phyloP scores from a whole-genome alignment of 257 asterid genomes.

The Solanum chmielewskii region DNA sequence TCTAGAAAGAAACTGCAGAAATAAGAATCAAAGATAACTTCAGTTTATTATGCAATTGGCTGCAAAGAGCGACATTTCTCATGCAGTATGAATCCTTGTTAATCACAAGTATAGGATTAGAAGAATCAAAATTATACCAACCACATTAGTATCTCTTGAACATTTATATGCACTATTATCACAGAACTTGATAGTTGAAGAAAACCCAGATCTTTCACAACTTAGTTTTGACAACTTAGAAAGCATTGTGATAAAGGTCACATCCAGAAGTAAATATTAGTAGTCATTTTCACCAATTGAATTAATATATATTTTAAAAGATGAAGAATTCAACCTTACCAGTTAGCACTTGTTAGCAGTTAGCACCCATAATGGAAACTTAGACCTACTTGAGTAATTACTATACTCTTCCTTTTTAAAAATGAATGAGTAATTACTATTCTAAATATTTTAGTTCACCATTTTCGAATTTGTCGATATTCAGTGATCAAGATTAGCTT shows the following conservation, averaged over 20 bases:
- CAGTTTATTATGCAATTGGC: background rate
- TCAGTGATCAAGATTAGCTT: background rate
- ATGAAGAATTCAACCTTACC: too few species aligned
- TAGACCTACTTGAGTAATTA: background rate
- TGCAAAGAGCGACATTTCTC: background rate
- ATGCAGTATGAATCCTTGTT: background rate
- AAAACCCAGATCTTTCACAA: background rate
- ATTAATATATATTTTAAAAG: background rate
- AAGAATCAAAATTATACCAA: background rate
- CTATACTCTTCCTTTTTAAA: background rate
- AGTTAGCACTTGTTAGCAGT: background rate
- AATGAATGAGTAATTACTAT: background rate
- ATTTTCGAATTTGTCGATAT: background rate
- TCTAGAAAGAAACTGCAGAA: conserved; percentile 54
- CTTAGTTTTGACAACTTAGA: background rate
- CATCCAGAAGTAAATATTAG: background rate
- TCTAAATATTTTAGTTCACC: background rate
- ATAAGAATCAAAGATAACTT: background rate
- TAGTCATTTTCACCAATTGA: background rate
- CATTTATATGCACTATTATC: background rate
- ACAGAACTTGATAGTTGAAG: background rate
- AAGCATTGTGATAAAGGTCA: background rate
- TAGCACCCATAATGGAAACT: background rate
- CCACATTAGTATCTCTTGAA: background rate
- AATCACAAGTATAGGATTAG: background rate